Evolutionary conservation across 108 stramenopile species (phyloP), one percentile per base, ranked within the genome.

Genomic region (Stephanodiscus minutulus): DNA sequence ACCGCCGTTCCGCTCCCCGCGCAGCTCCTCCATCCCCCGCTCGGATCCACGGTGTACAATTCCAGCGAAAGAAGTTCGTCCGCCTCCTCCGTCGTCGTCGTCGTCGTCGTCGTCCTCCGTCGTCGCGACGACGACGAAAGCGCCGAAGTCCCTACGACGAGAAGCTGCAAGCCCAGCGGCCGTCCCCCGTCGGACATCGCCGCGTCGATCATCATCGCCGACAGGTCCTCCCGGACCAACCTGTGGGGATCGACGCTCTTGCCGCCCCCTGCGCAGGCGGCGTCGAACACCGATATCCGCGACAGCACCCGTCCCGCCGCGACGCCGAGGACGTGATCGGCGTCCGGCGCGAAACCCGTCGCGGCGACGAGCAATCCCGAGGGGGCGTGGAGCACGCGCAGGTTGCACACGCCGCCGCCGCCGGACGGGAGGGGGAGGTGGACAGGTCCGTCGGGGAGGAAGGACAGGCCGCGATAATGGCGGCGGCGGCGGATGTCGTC

Each of bases 331-430:
- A 78, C 47, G 31, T 82, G 72, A 17, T 71, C 41, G 47, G 63
- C 76, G 58, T 82, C 81, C 17, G 77, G 77, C 55, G 77, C 50
- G 27, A 82, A 82, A 33, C 81, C 81, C 7, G 81, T 74, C 17
- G 77, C 65, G 3, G 77, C 81, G 12, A 78, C 21, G 33, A 82
- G 4, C 17, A 82, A 77, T 9, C 77, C 82, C 27, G 91, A 88
- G 31, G 91, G 88, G 56, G 89, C 90, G 39, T 90, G 87, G 20
- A 95, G 83, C 22, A 86, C 82, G 59, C 85, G 86, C 10, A 88
- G 47, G 27, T 83, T 87, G 78, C 87, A 4, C 7, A 4, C 39
- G 67, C 90, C 90, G 54, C 85, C 86, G 44, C 50, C 25, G 47
- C 29, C 35, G 24, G 46, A 6, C 29, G 61, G 67, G 22, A 56